A percentile compares a stretch with the other conserved stretches of the same genome.
These are phyloP conservation scores for Plantago major DNA, from an alignment of 257 asterid genomes.

Conservation along the genomic window DNA sequence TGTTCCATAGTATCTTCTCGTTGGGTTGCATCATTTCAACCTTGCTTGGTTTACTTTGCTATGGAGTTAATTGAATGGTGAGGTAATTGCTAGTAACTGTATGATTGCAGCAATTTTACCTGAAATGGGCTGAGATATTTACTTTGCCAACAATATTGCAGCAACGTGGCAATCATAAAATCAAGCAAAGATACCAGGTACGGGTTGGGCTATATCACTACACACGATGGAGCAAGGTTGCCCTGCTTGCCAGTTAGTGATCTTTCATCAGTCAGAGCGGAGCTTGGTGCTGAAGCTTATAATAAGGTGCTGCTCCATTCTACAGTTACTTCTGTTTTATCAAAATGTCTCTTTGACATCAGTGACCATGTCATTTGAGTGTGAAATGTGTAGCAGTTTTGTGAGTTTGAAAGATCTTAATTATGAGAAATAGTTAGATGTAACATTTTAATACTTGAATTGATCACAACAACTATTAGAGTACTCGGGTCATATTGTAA, in stretches of 20 bases:
- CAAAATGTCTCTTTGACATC: background rate
- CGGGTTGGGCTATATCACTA: constrained; percentile 68
- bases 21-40: no score
- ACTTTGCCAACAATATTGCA: constrained; percentile 35
- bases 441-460: background rate
- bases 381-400: background rate
- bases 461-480: background rate
- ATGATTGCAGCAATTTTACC: no score
- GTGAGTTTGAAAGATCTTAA: no score
- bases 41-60: no score
- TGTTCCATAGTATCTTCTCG: no score
- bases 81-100: no score
- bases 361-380: background rate
- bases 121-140: background rate
- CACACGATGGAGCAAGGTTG: constrained; percentile 81
- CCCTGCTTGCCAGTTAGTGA: constrained; percentile 79
- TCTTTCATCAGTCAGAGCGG: constrained; percentile 59
- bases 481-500: no score
- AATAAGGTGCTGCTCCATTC: constrained; percentile 44
- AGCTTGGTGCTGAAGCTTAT: constrained; percentile 61
- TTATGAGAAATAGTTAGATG: no score
- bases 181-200: constrained; percentile 81
- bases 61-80: no score
- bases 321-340: background rate
- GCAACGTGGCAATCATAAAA: constrained; percentile 70